Evolutionary conservation across 1,284 basidiomycete genomes (phyloP).

Genomic region (Tilletia indica): DNA sequence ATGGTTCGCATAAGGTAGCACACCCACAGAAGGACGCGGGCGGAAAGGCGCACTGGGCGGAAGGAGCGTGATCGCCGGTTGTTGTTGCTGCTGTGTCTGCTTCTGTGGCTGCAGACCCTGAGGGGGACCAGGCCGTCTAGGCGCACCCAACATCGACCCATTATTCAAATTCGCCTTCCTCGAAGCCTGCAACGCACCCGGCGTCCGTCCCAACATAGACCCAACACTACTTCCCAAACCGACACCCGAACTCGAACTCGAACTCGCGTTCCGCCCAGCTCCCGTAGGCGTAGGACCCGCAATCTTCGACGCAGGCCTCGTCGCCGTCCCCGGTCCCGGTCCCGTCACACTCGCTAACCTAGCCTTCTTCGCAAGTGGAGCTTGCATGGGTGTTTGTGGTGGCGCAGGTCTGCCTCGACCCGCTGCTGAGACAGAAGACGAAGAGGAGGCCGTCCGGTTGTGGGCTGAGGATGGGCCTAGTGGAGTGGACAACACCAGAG

Average conservation of each 20-base stretch:
- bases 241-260: not conserved
- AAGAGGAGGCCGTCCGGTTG: not conserved
- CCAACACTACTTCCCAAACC: not conserved
- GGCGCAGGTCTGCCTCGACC: not conserved
- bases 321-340: not conserved
- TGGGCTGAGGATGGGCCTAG: slow-evolving; percentile 8
- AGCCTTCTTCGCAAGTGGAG: not conserved
- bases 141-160: not conserved
- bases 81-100: not conserved
- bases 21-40: slow-evolving; percentile 1
- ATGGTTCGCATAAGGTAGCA: not conserved
- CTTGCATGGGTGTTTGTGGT: not conserved
- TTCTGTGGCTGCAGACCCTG: not conserved
- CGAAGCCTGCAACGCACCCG: not conserved
- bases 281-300: not conserved
- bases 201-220: not conserved
- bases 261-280: not conserved
- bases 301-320: not conserved
- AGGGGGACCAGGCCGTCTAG: not conserved
- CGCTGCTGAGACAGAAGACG: not conserved
- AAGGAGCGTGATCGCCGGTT: not conserved
- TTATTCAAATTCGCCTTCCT: not conserved
- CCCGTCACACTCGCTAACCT: not conserved
- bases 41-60: slow-evolving; percentile 7
- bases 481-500: not conserved